These are phyloP conservation scores for Amanita thiersii DNA, from an alignment of 768 basidiomycete species.

Conservation along the genomic window DNA sequence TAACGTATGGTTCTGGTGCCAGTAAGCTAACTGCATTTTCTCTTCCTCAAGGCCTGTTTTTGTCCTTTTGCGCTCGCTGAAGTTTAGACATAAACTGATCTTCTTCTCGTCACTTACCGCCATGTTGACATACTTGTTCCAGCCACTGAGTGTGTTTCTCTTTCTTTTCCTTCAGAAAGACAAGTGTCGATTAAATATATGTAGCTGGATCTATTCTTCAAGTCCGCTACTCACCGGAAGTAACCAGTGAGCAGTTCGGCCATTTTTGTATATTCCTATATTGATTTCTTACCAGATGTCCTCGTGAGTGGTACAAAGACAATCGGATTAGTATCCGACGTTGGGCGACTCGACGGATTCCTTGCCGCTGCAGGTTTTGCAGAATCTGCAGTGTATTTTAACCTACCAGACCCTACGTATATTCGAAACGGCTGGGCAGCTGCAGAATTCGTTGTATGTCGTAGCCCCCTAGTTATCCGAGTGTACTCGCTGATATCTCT, in stretches of 20 bases:
- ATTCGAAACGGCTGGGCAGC: slow-evolving; percentile 43
- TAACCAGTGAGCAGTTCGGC: not conserved
- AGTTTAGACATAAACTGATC: slow-evolving; percentile 47
- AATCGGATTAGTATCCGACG: slow-evolving; percentile 37
- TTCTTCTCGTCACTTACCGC: slow-evolving; percentile 44
- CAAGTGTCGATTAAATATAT: slow-evolving; percentile 9
- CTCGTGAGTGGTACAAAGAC: slow-evolving; percentile 30
- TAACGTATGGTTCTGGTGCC: too few relatives aligned
- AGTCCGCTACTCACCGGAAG: too few relatives aligned
- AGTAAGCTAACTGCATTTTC: slow-evolving; percentile 6
- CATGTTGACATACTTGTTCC: slow-evolving; percentile 36
- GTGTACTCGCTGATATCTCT: too few relatives aligned
- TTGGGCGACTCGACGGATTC: slow-evolving; percentile 41
- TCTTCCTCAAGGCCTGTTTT: slow-evolving; percentile 28
- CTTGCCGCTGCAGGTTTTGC: slow-evolving; percentile 52
- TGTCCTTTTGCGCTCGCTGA: slow-evolving; percentile 35
- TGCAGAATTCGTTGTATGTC: slow-evolving; percentile 39
- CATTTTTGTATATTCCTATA: not conserved
- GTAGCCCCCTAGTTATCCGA: not conserved
- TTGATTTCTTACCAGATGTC: too few relatives aligned
- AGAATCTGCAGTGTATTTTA: slow-evolving; percentile 34
- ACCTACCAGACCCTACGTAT: slow-evolving; percentile 54
- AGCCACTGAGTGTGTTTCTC: slow-evolving; percentile 45
- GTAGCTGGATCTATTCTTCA: slow-evolving; percentile 36
- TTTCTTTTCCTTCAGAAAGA: too few relatives aligned